A percentile compares a stretch with the other conserved stretches of the same genome.
phyloP scores from a whole-genome alignment of 2,329 filamentous ascomycete genomes.

The Penicillium sp. region DNA sequence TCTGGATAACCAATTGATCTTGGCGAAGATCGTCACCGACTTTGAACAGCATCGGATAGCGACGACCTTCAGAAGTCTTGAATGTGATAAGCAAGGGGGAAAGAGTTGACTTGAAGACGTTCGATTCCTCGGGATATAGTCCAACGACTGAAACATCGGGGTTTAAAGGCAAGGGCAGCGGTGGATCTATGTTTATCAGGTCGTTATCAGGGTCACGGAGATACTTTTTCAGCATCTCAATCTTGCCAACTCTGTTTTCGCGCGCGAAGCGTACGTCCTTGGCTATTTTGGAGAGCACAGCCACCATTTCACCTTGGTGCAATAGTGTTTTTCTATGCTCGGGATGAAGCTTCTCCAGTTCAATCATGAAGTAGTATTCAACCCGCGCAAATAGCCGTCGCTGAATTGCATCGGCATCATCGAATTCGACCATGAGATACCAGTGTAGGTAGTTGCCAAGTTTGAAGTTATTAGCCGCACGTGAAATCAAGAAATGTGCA shows the following conservation, averaged over 20 bases:
- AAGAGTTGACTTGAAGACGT: conserved; percentile 93
- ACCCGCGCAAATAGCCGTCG: conserved; percentile 88
- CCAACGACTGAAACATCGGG: conserved; percentile 77
- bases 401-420: conserved; percentile 74
- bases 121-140: conserved; percentile 77
- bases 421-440: conserved; percentile 98
- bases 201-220: conserved; percentile 90
- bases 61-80: conserved; percentile 71
- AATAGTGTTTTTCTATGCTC: conserved; percentile 74
- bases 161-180: conserved; percentile 83
- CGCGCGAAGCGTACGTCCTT: conserved; percentile 81
- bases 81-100: conserved; percentile 90
- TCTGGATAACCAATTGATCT: conserved; percentile 95
- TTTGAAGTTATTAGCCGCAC: conserved; percentile 83
- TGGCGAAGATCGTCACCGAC: conserved; percentile 94
- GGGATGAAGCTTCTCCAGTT: conserved; percentile 72
- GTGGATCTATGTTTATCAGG: conserved; percentile 76
- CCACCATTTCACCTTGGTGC: conserved; percentile 85
- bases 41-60: conserved; percentile 95
- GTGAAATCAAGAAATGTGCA: conserved; percentile 81
- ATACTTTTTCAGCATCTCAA: conserved; percentile 79
- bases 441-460: conserved; percentile 95
- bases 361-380: conserved; percentile 92
- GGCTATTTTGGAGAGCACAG: conserved; percentile 82
- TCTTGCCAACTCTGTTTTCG: conserved; percentile 75